Evolutionary conservation across 805 yeast species (phyloP).

Genomic region (Candida sithepensis): DNA sequence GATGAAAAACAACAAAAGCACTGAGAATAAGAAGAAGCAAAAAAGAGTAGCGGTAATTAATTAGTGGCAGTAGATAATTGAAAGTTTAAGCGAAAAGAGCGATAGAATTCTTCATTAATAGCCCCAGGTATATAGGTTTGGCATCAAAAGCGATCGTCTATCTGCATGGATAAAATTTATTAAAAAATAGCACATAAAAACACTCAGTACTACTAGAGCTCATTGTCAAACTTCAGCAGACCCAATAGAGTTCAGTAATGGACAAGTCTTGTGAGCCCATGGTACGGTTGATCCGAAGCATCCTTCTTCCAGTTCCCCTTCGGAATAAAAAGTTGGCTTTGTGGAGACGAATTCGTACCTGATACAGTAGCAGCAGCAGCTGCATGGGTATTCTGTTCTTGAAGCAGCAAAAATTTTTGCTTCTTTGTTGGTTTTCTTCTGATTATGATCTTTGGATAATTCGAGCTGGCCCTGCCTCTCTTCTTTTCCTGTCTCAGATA

Average conservation of each 20-base stretch:
- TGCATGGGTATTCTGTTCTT: background rate
- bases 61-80: too few species aligned
- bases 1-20: too few species aligned
- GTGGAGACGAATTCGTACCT: background rate
- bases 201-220: too few species aligned
- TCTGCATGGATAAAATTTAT: too few species aligned
- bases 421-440: conserved; percentile 24
- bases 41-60: too few species aligned
- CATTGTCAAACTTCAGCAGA: too few species aligned
- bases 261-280: background rate
- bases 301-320: background rate
- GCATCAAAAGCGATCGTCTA: too few species aligned
- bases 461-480: conserved; percentile 44
- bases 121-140: too few species aligned
- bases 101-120: too few species aligned
- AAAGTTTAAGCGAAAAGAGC: too few species aligned
- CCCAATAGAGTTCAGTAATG: background rate
- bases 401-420: conserved; percentile 2
- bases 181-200: too few species aligned
- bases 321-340: background rate
- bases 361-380: background rate
- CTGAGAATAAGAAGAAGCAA: too few species aligned
- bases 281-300: background rate
- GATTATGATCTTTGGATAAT: conserved; percentile 34
- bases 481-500: conserved; percentile 41